Percentiles rank a stretch among this genome's conserved stretches.
phyloP scores from a whole-genome alignment of 1,284 basidiomycete genomes.

The Phylloboletellus chloephorus region DNA sequence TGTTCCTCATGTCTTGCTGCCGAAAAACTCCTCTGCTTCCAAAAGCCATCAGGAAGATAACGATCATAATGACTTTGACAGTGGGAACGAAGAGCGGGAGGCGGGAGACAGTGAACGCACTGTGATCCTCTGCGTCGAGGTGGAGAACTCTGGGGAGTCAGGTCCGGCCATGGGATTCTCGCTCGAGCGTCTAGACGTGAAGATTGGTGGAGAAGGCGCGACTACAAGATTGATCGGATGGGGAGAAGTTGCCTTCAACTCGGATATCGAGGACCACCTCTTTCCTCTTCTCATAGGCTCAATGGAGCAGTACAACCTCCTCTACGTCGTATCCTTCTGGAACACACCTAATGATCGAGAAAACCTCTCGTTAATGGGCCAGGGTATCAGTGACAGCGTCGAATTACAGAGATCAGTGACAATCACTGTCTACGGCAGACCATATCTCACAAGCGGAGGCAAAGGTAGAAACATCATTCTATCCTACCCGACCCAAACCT shows the following conservation, averaged over 20 bases:
- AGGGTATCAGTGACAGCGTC: constrained; percentile 14
- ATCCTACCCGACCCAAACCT: constrained; percentile 62
- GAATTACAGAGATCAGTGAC: constrained; percentile 71
- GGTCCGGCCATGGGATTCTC: constrained; percentile 57
- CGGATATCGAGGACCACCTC: constrained; percentile 37
- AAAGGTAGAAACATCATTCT: constrained; percentile 18
- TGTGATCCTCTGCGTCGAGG: constrained; percentile 79
- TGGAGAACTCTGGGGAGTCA: constrained; percentile 69
- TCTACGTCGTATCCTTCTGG: constrained; percentile 78
- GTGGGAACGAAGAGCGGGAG: constrained; percentile 51
- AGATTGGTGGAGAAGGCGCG: constrained; percentile 70
- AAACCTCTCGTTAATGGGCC: constrained; percentile 37
- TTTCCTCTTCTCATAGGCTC: constrained; percentile 70
- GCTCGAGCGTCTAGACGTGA: constrained; percentile 67
- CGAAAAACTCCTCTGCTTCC: constrained; percentile 23
- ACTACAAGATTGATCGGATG: constrained; percentile 65
- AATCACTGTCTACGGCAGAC: constrained; percentile 72
- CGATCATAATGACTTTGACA: constrained; percentile 35
- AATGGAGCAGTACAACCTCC: constrained; percentile 78
- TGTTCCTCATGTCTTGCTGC: constrained; percentile 70
- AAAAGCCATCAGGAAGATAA: constrained; percentile 25
- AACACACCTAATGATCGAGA: constrained; percentile 58
- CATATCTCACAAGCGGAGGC: constrained; percentile 36
- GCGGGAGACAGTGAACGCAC: constrained; percentile 77
- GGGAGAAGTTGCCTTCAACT: constrained; percentile 44